Conservation (phyloP, 495 filamentous ascomycete species). For the Usnea hakonensis region DNA sequence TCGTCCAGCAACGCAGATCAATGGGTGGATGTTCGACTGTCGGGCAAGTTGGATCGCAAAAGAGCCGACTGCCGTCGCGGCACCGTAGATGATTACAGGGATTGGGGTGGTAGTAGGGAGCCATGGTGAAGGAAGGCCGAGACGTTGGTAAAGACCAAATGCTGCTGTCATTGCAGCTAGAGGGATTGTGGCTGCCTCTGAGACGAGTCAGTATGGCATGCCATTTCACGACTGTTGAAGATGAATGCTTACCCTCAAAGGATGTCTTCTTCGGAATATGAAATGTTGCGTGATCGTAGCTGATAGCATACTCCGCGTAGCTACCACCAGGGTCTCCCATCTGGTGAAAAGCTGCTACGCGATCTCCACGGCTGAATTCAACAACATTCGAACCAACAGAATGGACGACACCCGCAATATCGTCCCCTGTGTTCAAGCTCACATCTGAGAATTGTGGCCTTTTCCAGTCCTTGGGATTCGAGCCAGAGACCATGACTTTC, state of each 20-base stretch:
- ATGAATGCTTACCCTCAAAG: slow-evolving; percentile 51
- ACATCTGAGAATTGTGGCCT: slow-evolving; percentile 27
- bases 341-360: slow-evolving; percentile 64
- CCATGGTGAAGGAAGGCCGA: slow-evolving; percentile 62
- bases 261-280: slow-evolving; percentile 54
- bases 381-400: slow-evolving; percentile 51
- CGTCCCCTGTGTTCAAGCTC: slow-evolving; percentile 55
- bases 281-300: slow-evolving; percentile 58
- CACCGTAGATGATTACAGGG: slow-evolving; percentile 64
- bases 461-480: slow-evolving; percentile 78
- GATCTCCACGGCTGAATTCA: slow-evolving; percentile 59
- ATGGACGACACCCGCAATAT: slow-evolving; percentile 64
- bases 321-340: slow-evolving; percentile 47
- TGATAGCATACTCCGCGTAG: slow-evolving; percentile 66
- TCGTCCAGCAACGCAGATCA: slow-evolving; percentile 62
- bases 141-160: slow-evolving; percentile 49
- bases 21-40: slow-evolving; percentile 62
- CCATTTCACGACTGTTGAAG: not conserved
- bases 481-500: slow-evolving; percentile 58
- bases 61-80: slow-evolving; percentile 55
- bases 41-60: slow-evolving; percentile 61
- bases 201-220: slow-evolving; percentile 2
- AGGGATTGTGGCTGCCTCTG: slow-evolving; percentile 63
- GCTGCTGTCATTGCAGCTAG: slow-evolving; percentile 70
- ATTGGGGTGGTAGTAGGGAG: slow-evolving; percentile 33